phyloP scores from a whole-genome alignment of 805 yeast species.

The Starmerella bacillaris region DNA sequence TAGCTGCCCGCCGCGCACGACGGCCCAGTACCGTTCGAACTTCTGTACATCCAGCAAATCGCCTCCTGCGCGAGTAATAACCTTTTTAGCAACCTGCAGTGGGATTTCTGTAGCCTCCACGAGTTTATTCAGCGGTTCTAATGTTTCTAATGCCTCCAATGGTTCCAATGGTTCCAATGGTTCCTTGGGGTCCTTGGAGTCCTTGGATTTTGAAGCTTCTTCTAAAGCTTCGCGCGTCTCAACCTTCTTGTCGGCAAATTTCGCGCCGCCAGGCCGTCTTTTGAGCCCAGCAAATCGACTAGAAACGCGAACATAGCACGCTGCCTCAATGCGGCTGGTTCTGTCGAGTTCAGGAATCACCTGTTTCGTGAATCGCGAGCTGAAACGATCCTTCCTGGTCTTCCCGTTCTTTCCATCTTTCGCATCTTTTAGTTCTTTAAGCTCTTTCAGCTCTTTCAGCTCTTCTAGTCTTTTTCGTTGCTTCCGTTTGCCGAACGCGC shows the following conservation, averaged over 20 bases:
- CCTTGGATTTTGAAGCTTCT: background rate
- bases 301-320: background rate
- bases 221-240: too few relatives aligned
- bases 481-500: background rate
- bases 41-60: constrained; percentile 1
- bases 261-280: background rate
- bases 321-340: background rate
- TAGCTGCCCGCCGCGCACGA: constrained; percentile 70
- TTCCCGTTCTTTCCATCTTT: too few relatives aligned
- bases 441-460: too few relatives aligned
- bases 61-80: background rate
- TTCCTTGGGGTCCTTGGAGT: background rate
- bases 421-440: too few relatives aligned
- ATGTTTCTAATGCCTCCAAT: background rate
- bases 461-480: background rate
- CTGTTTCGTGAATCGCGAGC: background rate
- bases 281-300: background rate
- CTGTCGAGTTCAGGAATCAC: background rate
- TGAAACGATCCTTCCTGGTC: too few relatives aligned
- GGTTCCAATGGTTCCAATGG: background rate
- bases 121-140: background rate
- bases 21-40: constrained; percentile 21
- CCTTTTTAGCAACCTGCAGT: background rate
- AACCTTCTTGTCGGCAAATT: background rate
- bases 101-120: too few relatives aligned